These are phyloP conservation scores for Drechslerella coelobrocha DNA, from an alignment of 2,329 filamentous ascomycete genomes.

Conservation along the genomic window DNA sequence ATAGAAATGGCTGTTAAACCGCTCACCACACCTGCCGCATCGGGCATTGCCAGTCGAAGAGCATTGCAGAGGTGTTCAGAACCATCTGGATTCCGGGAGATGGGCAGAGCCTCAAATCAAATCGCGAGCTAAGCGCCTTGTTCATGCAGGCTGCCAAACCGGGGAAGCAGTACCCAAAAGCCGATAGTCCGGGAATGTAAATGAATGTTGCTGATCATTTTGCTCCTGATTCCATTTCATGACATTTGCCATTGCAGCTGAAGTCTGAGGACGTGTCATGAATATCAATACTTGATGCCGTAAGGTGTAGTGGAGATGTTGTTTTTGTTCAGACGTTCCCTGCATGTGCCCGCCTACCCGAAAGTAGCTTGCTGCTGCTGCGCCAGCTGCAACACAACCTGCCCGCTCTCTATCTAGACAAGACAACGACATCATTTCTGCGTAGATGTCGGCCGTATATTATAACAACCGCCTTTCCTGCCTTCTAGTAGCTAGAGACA, in stretches of 20 bases:
- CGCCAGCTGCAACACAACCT: too few relatives aligned
- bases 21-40: conserved; percentile 45
- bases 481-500: too few relatives aligned
- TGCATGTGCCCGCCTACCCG: too few relatives aligned
- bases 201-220: conserved; percentile 33
- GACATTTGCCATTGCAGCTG: conserved; percentile 16
- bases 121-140: conserved; percentile 5
- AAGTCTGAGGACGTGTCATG: conserved; percentile 19
- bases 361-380: too few relatives aligned
- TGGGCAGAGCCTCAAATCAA: conserved; percentile 8
- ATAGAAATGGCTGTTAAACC: conserved; percentile 19
- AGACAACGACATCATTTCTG: too few relatives aligned
- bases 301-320: neutral
- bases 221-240: conserved; percentile 20
- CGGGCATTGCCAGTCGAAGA: conserved; percentile 14
- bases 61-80: neutral
- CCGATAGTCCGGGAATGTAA: conserved; percentile 32
- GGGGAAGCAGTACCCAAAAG: conserved; percentile 24
- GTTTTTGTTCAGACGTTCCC: neutral
- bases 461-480: too few relatives aligned
- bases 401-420: too few relatives aligned
- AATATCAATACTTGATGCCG: conserved; percentile 4
- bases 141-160: conserved; percentile 27
- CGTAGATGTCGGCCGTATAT: too few relatives aligned
- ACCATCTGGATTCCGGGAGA: conserved; percentile 1